A percentile compares a stretch with the other conserved stretches of the same genome.
These are phyloP conservation scores for Boletus sensibilis DNA, from an alignment of 768 basidiomycete species.

Conservation along the genomic window DNA sequence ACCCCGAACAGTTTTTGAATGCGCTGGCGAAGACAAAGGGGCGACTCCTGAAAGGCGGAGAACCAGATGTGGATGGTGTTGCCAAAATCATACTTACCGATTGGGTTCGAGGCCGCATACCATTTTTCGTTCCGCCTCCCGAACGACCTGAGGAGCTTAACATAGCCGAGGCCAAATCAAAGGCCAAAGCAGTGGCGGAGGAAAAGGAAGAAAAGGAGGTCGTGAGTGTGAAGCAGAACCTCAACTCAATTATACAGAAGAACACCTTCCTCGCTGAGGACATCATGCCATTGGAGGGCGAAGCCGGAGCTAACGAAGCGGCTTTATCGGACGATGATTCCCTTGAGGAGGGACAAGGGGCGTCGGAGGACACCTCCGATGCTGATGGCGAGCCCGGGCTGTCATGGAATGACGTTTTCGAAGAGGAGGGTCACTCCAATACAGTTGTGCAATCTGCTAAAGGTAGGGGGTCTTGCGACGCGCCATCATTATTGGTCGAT, in stretches of 20 bases:
- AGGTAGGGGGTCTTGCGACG: conserved; percentile 21
- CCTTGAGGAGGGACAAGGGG: conserved; percentile 43
- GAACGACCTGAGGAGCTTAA: conserved; percentile 74
- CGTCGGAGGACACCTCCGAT: conserved; percentile 34
- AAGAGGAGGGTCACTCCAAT: conserved; percentile 41
- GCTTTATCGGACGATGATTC: conserved; percentile 34
- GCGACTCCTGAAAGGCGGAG: conserved; percentile 88
- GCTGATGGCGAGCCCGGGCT: conserved; percentile 49
- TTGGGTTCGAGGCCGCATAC: conserved; percentile 97
- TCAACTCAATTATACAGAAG: conserved; percentile 86
- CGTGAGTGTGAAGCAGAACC: conserved; percentile 78
- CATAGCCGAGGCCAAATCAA: conserved; percentile 48
- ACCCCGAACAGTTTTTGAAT: conserved; percentile 77
- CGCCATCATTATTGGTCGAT: background rate
- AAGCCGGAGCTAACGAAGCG: conserved; percentile 35
- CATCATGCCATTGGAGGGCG: conserved; percentile 61
- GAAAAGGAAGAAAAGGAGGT: conserved; percentile 38
- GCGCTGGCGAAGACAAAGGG: conserved; percentile 89
- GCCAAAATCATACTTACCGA: conserved; percentile 95
- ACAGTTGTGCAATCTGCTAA: conserved; percentile 10
- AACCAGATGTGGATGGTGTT: conserved; percentile 88
- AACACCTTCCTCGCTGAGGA: conserved; percentile 86
- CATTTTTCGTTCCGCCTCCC: conserved; percentile 93
- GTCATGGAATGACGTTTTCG: conserved; percentile 87
- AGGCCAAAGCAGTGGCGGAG: conserved; percentile 40